phyloP scores from a whole-genome alignment of 1,139 yeast species.

The Debaryomyces fabryi region DNA sequence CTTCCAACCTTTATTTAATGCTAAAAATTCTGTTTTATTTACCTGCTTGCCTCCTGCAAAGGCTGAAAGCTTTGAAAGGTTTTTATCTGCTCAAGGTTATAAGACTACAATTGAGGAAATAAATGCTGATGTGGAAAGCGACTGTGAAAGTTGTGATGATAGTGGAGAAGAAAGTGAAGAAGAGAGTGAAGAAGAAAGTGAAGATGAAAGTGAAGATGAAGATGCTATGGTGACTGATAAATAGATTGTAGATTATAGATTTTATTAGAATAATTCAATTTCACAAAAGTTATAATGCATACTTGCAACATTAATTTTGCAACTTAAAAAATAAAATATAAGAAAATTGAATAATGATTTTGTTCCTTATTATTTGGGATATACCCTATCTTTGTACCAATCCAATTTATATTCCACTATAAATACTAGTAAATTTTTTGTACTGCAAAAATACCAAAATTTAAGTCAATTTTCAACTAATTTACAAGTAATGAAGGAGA shows the following conservation, averaged over 20 bases:
- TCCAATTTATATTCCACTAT: too few species aligned
- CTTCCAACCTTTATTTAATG: conserved; percentile 62
- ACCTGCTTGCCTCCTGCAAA: conserved; percentile 75
- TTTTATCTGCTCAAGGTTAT: conserved; percentile 61
- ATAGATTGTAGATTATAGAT: background rate
- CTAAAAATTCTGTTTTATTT: conserved; percentile 60
- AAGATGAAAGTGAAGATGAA: conserved; percentile 10
- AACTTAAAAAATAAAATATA: too few species aligned
- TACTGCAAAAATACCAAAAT: too few species aligned
- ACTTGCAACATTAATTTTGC: background rate
- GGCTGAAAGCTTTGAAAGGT: conserved; percentile 47
- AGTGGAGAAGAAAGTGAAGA: conserved; percentile 20
- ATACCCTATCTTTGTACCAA: too few species aligned
- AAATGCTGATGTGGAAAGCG: conserved; percentile 19
- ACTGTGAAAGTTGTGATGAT: conserved; percentile 21
- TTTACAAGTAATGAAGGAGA: too few species aligned
- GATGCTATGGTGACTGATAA: background rate
- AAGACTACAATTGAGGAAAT: conserved; percentile 59
- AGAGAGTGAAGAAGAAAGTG: conserved; percentile 12
- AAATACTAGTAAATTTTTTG: too few species aligned
- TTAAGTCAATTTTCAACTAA: too few species aligned
- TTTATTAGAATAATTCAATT: background rate
- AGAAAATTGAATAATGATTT: too few species aligned
- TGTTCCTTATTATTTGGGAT: too few species aligned
- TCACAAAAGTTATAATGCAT: background rate